A percentile compares a stretch with the other conserved stretches of the same genome.
These are phyloP conservation scores for Kalmusia sp. DNA, from an alignment of 2,329 filamentous ascomycete species.

Conservation along the genomic window DNA sequence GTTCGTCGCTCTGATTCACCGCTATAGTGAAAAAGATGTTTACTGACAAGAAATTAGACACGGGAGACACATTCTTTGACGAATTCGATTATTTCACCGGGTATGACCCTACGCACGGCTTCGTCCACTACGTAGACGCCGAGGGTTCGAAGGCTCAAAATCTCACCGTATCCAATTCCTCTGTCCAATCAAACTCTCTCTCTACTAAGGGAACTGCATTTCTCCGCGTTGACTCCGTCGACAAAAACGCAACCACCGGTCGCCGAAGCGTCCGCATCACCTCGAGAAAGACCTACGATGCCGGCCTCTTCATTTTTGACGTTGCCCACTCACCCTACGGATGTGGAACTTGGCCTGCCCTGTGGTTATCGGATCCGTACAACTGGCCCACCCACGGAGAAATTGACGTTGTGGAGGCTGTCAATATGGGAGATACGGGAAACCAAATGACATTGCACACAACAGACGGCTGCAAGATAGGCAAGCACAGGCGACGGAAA, in stretches of 20 bases:
- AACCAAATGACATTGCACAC: slow-evolving; percentile 42
- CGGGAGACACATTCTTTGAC: slow-evolving; percentile 30
- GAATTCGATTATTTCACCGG: slow-evolving; percentile 34
- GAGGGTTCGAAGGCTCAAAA: slow-evolving; percentile 18
- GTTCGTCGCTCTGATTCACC: slow-evolving; percentile 2
- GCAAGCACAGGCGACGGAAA: slow-evolving; percentile 26
- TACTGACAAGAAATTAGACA: slow-evolving; percentile 11
- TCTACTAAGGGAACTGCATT: slow-evolving; percentile 18
- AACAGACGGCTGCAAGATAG: slow-evolving; percentile 22
- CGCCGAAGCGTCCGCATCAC: slow-evolving; percentile 33
- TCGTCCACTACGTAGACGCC: slow-evolving; percentile 28
- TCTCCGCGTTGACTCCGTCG: slow-evolving; percentile 51
- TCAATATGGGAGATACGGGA: slow-evolving; percentile 25
- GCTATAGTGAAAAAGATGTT: background rate
- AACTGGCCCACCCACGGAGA: slow-evolving; percentile 37
- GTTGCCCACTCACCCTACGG: slow-evolving; percentile 33
- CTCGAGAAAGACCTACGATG: slow-evolving; percentile 28
- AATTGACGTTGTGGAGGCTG: slow-evolving; percentile 38
- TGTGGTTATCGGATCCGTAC: slow-evolving; percentile 37
- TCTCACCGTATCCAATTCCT: slow-evolving; percentile 16
- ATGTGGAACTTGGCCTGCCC: slow-evolving; percentile 34
- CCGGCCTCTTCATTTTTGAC: slow-evolving; percentile 38
- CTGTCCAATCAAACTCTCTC: slow-evolving; percentile 2
- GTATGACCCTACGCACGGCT: slow-evolving; percentile 31
- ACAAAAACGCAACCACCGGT: slow-evolving; percentile 27